Evolutionary conservation across 1,284 basidiomycete genomes (phyloP), one percentile per base, ranked within the genome.

Genomic region (Anthracocystis panici-leucophaei): DNA sequence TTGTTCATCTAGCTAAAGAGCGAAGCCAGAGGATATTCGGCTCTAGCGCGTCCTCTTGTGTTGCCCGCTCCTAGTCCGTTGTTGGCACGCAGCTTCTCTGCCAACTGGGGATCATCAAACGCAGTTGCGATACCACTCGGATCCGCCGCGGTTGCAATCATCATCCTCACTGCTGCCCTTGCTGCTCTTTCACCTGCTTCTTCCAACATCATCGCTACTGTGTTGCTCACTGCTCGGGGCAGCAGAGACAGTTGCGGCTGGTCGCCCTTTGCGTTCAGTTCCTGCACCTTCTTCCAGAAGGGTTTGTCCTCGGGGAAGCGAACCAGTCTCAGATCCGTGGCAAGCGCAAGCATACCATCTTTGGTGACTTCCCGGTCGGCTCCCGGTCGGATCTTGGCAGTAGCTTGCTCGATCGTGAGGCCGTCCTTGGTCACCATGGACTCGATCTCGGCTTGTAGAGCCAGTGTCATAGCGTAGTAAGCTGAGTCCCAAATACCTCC

Each of bases 401-500:
- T 66, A 20, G 77, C 78, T 31, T 77, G 69, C 38, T 82, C 77
- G n/a, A 74, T 53, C 11, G 76, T 76, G 33, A 81, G 62, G 46
- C 65, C 64, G 23, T 75, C 62, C 27, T 67, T 61, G 40, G 61
- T 60, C 11, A 71, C 49, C 44, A 78, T 56, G 10, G 57, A 33
- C 25, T 75, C 66, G 49, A 78, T 55, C 59, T 81, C 81, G 12
- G 58, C 50, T 53, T 73, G 62, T 0, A 82, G 54, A 3, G 62
- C 66, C 1, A 79, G 55, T 3, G 67, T 65, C 60, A 76, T 74
- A 11, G 86, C 86, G 42, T 84, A 80, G 42, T 81, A 65, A 1
- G 85, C 84, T 2, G 85, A 82, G 52, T 87, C 86, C 50, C 82
- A 77, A 31, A 87, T 78, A 0, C 86, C 86, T n/a, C 86, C 86